phyloP scores from a whole-genome alignment of 805 yeast genomes.

The Komagataella populi region DNA sequence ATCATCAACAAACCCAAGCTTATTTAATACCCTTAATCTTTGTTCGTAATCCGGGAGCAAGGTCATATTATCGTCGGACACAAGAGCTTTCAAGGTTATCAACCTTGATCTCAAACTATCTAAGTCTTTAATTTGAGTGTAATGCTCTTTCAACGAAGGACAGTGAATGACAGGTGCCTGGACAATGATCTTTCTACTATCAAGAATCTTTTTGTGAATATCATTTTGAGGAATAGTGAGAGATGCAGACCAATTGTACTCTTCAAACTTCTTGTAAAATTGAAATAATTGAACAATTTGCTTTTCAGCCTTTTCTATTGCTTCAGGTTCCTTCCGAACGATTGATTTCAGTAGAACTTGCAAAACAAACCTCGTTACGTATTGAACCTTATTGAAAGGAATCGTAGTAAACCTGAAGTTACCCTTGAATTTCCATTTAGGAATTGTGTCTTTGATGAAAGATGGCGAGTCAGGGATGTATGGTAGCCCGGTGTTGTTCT shows the following conservation, averaged over 20 bases:
- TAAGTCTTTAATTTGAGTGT: slow-evolving; percentile 29
- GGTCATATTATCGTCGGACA: slow-evolving; percentile 82
- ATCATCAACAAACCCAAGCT: slow-evolving; percentile 70
- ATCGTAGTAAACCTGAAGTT: slow-evolving; percentile 20
- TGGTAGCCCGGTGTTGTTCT: slow-evolving; percentile 16
- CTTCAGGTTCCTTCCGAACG: slow-evolving; percentile 17
- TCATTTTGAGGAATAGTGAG: slow-evolving; percentile 22
- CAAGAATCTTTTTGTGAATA: slow-evolving; percentile 22
- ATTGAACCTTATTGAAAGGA: slow-evolving; percentile 26
- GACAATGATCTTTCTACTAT: slow-evolving; percentile 8
- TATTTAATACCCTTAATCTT: slow-evolving; percentile 63
- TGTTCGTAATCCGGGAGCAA: slow-evolving; percentile 89
- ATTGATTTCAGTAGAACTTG: slow-evolving; percentile 20
- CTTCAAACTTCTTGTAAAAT: slow-evolving; percentile 28
- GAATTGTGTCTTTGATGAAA: slow-evolving; percentile 23
- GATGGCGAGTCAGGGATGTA: slow-evolving; percentile 17
- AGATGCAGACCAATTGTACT: slow-evolving; percentile 23
- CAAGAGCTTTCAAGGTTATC: slow-evolving; percentile 37
- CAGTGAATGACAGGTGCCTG: slow-evolving; percentile 12
- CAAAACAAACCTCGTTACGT: slow-evolving; percentile 25
- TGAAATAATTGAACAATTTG: slow-evolving; percentile 22
- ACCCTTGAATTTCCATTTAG: slow-evolving; percentile 13
- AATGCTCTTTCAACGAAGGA: slow-evolving; percentile 30
- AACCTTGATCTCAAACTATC: slow-evolving; percentile 35
- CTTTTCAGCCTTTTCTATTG: slow-evolving; percentile 20